Evolutionary conservation across 805 yeast genomes (phyloP).

Genomic region (Torulaspora indica): DNA sequence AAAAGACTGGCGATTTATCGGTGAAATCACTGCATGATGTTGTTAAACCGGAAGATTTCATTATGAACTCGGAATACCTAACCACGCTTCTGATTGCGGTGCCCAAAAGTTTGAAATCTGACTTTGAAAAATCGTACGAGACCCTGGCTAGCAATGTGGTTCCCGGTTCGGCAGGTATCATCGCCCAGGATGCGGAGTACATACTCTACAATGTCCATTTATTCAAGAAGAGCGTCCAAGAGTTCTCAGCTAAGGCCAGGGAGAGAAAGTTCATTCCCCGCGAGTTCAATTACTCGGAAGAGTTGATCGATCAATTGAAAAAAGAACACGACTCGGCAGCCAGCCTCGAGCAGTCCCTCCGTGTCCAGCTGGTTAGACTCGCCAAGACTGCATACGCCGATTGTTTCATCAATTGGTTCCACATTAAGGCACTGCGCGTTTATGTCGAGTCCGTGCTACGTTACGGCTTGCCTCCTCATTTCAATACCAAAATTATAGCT

Average conservation of each 20-base stretch:
- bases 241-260: slow-evolving; percentile 65
- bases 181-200: slow-evolving; percentile 71
- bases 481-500: slow-evolving; percentile 49
- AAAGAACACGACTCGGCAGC: slow-evolving; percentile 74
- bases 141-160: slow-evolving; percentile 74
- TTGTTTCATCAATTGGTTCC: slow-evolving; percentile 80
- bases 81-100: slow-evolving; percentile 85
- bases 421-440: slow-evolving; percentile 77
- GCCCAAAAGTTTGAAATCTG: slow-evolving; percentile 58
- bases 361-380: slow-evolving; percentile 73
- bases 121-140: slow-evolving; percentile 70
- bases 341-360: slow-evolving; percentile 65
- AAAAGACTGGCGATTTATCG: slow-evolving; percentile 88
- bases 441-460: slow-evolving; percentile 92
- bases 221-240: slow-evolving; percentile 73
- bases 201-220: slow-evolving; percentile 71
- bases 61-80: slow-evolving; percentile 78
- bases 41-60: slow-evolving; percentile 78
- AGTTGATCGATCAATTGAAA: slow-evolving; percentile 62
- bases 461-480: slow-evolving; percentile 94
- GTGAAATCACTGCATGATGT: slow-evolving; percentile 87
- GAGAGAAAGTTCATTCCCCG: slow-evolving; percentile 90
- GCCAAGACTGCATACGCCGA: slow-evolving; percentile 89
- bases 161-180: slow-evolving; percentile 76
- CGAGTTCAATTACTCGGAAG: slow-evolving; percentile 84